Base-by-base conservation (phyloP, 805 yeast species). In the Cyberlindnera sargentensis region DNA sequence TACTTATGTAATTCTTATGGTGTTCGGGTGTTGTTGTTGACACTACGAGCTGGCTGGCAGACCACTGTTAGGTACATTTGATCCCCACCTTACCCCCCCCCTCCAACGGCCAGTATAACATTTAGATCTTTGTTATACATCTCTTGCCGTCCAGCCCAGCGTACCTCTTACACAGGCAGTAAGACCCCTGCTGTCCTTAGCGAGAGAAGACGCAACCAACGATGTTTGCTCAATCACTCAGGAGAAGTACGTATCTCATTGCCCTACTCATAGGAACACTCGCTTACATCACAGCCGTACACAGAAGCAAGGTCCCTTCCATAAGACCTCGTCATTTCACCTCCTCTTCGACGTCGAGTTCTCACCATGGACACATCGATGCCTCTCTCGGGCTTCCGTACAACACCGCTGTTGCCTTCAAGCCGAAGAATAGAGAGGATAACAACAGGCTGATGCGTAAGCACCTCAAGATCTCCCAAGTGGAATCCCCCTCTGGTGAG, bases 401-500 rank as follows among this genome's bases (percentile, higher is more conserved):
- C 57, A 68, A 76, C 31, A 67, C 80, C 10, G 76, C 87, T 0
- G 85, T 84, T 15, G 84, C 89, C 1, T 85, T 71, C 58, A 84
- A 80, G 56, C 86, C 93, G 4, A 85, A 85, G 57, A 81, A 78
- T 53, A 65, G 93, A 43, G 79, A 73, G 39, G 72, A 75, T 45
- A 44, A 35, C 8, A 68, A 73, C 61, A 47, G 68, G 47, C 62
- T 79, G 49, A 50, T 60, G 53, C 60, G 40, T 24, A 53, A 47
- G n/a, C 53, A 49, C 36, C 41, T 49, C 26, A 54, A 63, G 34
- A 48, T 62, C 55, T 55, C 55, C 27, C 54, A 58, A 11, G 44
- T 66, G 7, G 67, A 69, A 4, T 83, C 89, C 5, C 79, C 85
- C 5, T 73, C 87, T 3, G 95, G 95, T 4, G 95, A 85, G 57